Percentiles rank a stretch among this genome's conserved stretches.
Evolutionary conservation across 2,329 filamentous ascomycete genomes (phyloP).

Genomic region (Curvularia eragrostidis): DNA sequence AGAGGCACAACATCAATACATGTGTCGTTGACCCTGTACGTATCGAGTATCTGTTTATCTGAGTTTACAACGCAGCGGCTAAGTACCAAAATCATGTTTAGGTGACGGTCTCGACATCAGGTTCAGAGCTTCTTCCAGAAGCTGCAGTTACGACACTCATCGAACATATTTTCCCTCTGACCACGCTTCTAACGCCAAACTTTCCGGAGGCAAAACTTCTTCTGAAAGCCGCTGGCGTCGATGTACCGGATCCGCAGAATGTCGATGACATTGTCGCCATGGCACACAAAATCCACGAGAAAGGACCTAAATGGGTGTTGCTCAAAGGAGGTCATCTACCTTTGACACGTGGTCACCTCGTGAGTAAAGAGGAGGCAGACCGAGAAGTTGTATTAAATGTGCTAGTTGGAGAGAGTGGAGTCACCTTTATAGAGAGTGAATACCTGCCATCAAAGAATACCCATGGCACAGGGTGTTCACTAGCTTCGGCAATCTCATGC

Average conservation of each 20-base stretch:
- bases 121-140: conserved; percentile 70
- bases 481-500: conserved; percentile 84
- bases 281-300: conserved; percentile 67
- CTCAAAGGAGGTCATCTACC: conserved; percentile 93
- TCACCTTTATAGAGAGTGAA: conserved; percentile 69
- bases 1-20: conserved; percentile 62
- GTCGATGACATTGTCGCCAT: conserved; percentile 72
- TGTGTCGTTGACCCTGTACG: conserved; percentile 78
- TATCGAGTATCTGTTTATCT: not conserved
- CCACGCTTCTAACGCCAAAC: conserved; percentile 78
- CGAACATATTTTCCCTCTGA: conserved; percentile 66
- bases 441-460: conserved; percentile 81
- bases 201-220: conserved; percentile 75
- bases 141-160: conserved; percentile 69
- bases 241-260: conserved; percentile 58
- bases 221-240: conserved; percentile 60
- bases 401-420: conserved; percentile 67
- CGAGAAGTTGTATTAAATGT: conserved; percentile 76
- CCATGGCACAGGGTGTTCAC: conserved; percentile 92
- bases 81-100: conserved; percentile 8
- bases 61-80: not conserved
- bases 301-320: conserved; percentile 82
- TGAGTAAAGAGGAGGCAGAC: conserved; percentile 66
- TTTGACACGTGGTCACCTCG: conserved; percentile 67
- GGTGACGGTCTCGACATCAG: conserved; percentile 94